Conservation (phyloP, 2,329 filamentous ascomycete species). For the Colletotrichum acutatum region DNA sequence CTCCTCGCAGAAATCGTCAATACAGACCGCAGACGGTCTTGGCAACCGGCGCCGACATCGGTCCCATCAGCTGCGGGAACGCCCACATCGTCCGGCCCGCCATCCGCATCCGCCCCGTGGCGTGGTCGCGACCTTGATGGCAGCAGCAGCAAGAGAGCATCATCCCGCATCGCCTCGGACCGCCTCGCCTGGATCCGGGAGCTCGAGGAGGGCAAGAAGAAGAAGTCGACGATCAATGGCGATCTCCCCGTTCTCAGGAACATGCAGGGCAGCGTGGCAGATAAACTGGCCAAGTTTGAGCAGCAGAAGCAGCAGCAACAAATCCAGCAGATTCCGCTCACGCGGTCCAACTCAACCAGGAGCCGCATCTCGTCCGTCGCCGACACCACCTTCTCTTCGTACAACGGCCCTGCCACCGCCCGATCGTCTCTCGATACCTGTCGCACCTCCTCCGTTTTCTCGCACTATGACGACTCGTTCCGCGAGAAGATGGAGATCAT, state of each 20-base stretch:
- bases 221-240: conserved; percentile 3
- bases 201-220: conserved; percentile 21
- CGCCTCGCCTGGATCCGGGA: conserved; percentile 31
- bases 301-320: conserved; percentile 10
- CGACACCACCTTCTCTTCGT: conserved; percentile 23
- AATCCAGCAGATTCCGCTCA: not conserved
- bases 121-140: not conserved
- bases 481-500: conserved; percentile 33
- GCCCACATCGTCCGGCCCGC: conserved; percentile 7
- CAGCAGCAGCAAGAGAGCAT: not conserved
- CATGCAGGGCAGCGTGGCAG: conserved; percentile 26
- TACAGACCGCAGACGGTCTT: conserved; percentile 20
- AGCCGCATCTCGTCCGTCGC: conserved; percentile 21
- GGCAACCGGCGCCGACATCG: conserved; percentile 19
- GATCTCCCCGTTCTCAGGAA: conserved; percentile 26
- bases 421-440: conserved; percentile 27
- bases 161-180: conserved; percentile 13
- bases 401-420: conserved; percentile 11
- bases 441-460: conserved; percentile 30
- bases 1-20: not conserved
- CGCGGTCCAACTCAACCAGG: conserved; percentile 25
- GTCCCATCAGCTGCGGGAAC: not conserved
- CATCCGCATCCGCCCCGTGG: conserved; percentile 23
- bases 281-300: conserved; percentile 29
- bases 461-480: conserved; percentile 30